Base-by-base conservation (phyloP, 768 basidiomycete genomes). In the Lactarius psammicola region DNA sequence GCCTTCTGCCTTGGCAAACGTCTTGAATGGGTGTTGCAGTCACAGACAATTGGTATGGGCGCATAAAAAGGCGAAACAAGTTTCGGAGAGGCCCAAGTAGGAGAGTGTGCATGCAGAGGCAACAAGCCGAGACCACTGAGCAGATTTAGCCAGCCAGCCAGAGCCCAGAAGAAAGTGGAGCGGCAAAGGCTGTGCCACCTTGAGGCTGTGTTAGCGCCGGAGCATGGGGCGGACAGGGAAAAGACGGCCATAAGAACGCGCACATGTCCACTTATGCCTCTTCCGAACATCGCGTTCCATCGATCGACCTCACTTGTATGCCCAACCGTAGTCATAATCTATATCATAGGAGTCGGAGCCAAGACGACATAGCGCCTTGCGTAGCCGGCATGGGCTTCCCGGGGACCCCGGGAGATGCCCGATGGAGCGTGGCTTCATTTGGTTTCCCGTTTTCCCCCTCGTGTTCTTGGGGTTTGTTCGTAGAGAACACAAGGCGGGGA, bases 131-230 rank as follows among this genome's bases (percentile, higher is more conserved):
- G 28, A 30, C 15, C 54, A 10, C 7, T 55, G 54, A 55, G 54
- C 30, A 30, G 30, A 33, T 55, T 55, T 55, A 34, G 54, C 54
- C 33, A 33, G 30, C 61, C 49, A 61, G 9, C 44, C 15, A 51
- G 9, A 33, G 33, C 23, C 34, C 60, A 34, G 54, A 33, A 33
- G 17, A 20, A 9, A 42, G 28, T 59, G 42, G 40, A 31, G 38
- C 7, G 5, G 11, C 28, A 30, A 36, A 55, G 54, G 54, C 54
- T 55, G 31, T 55, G 54, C 20, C 54, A n/a, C 31, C 10, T 30
- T 33, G 54, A 30, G 28, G 28, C 54, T 55, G 31, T 28, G 30
- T 33, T 1, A 3, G 54, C 31, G 31, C 54, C 54, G 30, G 54
- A 55, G 54, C 18, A 33, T 33, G 18, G 54, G 54, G 30, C 18